Evolutionary conservation across 2,329 filamentous ascomycete species (phyloP).

Genomic region (Shiraia sp.): DNA sequence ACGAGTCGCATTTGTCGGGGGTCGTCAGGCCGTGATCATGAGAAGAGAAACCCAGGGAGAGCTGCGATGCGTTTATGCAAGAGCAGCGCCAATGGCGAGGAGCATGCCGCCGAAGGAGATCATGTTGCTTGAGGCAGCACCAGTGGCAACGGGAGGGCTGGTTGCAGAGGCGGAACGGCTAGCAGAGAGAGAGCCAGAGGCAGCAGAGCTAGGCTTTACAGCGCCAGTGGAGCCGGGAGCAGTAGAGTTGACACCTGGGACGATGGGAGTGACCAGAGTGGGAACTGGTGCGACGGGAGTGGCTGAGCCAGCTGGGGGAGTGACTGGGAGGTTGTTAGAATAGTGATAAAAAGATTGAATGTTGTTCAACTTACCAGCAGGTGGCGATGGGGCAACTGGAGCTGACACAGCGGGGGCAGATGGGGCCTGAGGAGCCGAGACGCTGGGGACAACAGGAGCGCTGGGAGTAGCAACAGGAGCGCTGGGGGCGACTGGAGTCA

Average conservation of each 20-base stretch:
- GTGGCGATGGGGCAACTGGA: constrained; percentile 3
- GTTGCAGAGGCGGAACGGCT: constrained; percentile 13
- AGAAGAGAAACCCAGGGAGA: neutral
- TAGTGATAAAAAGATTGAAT: neutral
- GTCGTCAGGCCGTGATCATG: constrained; percentile 1
- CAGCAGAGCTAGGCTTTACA: neutral
- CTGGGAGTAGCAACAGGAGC: constrained; percentile 8
- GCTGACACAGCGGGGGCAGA: constrained; percentile 8
- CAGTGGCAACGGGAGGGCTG: constrained; percentile 17
- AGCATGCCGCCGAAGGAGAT: constrained; percentile 35
- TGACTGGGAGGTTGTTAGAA: constrained; percentile 6
- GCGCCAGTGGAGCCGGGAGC: constrained; percentile 7
- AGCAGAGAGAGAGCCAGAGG: constrained; percentile 5
- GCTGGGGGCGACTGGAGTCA: constrained; percentile 16
- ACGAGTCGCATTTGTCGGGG: neutral
- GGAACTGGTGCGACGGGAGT: constrained; percentile 13
- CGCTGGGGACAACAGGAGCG: constrained; percentile 2
- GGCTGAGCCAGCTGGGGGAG: constrained; percentile 6
- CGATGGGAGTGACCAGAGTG: constrained; percentile 10
- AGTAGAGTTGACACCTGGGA: constrained; percentile 12
- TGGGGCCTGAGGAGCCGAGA: no score
- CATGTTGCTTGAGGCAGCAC: constrained; percentile 31
- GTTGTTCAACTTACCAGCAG: constrained; percentile 1
- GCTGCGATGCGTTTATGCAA: constrained; percentile 29
- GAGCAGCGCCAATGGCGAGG: constrained; percentile 31